Percentiles rank a stretch among this genome's conserved stretches.
Evolutionary conservation across 169 alveolate genomes (phyloP).

Genomic region (Plasmodium vivax): DNA sequence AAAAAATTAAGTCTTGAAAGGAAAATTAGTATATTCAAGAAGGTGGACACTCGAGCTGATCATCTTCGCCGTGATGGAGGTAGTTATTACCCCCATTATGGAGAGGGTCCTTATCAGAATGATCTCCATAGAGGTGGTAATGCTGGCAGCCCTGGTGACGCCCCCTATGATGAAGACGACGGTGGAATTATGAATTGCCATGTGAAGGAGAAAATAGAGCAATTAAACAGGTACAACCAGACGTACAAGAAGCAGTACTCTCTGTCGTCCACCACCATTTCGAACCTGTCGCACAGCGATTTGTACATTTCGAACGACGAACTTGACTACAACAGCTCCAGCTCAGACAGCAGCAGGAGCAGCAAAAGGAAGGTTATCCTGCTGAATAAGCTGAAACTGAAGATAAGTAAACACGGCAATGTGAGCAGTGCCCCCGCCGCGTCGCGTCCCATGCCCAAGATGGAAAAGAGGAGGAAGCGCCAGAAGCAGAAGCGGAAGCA

Average conservation of each 20-base stretch:
- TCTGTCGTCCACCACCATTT: slow-evolving; percentile 39
- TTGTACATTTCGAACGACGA: slow-evolving; percentile 47
- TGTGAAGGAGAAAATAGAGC: not conserved
- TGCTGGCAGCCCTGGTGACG: not conserved
- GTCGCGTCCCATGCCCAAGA: not conserved
- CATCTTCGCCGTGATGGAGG: not conserved
- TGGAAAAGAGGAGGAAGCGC: not conserved
- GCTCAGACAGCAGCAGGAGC: slow-evolving; percentile 9
- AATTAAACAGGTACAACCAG: not conserved
- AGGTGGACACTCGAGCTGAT: not conserved
- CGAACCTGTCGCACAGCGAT: slow-evolving; percentile 41
- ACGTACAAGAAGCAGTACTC: not conserved
- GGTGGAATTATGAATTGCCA: not conserved
- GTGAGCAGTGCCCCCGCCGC: not conserved
- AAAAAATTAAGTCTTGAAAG: not conserved
- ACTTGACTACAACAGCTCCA: not conserved
- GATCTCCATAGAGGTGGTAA: not conserved
- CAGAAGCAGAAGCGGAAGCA: not conserved
- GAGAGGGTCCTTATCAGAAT: not conserved
- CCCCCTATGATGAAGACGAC: not conserved
- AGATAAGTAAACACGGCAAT: not conserved
- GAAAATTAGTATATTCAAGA: not conserved
- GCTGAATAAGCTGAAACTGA: slow-evolving; percentile 20
- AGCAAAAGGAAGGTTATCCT: not conserved
- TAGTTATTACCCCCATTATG: not conserved